Percentiles rank a stretch among this genome's conserved stretches.
Evolutionary conservation across 345 rosid genomes (phyloP).

Genomic region (Aquilaria sinensis): DNA sequence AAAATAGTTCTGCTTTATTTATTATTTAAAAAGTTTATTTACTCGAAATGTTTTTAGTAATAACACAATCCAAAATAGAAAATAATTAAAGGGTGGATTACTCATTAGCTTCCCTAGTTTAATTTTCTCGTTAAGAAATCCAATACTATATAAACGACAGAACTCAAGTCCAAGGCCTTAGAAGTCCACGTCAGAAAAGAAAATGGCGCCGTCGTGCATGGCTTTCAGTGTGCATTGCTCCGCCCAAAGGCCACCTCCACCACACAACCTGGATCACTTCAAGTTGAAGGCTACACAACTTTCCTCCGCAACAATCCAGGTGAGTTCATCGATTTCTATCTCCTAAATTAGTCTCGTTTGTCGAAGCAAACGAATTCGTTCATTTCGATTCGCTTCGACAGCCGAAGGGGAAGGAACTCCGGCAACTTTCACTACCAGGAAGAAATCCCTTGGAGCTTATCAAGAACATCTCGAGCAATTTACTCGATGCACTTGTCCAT

Average conservation of each 20-base stretch:
- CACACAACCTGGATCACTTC: conserved; percentile 6
- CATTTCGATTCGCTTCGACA: not conserved
- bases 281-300: conserved; percentile 5
- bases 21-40: too few species aligned
- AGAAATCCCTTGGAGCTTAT: conserved; percentile 13
- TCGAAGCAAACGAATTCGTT: not conserved
- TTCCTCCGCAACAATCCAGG: conserved; percentile 16
- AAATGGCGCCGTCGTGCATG: conserved; percentile 17
- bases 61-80: too few species aligned
- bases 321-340: not conserved
- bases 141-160: too few species aligned
- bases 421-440: conserved; percentile 20
- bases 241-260: conserved; percentile 13
- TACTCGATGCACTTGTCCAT: conserved; percentile 38
- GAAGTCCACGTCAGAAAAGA: not conserved
- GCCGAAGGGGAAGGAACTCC: conserved; percentile 22
- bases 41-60: too few species aligned
- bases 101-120: too few species aligned
- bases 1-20: too few species aligned
- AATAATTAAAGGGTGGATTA: too few species aligned
- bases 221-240: conserved; percentile 18
- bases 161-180: too few species aligned
- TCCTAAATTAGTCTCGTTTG: not conserved
- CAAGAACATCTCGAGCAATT: conserved; percentile 13
- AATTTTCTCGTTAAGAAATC: too few species aligned